Percentiles rank a stretch among this genome's conserved stretches.
These are phyloP conservation scores for Wickerhamomyces ciferrii DNA, from an alignment of 805 yeast genomes.

Conservation along the genomic window DNA sequence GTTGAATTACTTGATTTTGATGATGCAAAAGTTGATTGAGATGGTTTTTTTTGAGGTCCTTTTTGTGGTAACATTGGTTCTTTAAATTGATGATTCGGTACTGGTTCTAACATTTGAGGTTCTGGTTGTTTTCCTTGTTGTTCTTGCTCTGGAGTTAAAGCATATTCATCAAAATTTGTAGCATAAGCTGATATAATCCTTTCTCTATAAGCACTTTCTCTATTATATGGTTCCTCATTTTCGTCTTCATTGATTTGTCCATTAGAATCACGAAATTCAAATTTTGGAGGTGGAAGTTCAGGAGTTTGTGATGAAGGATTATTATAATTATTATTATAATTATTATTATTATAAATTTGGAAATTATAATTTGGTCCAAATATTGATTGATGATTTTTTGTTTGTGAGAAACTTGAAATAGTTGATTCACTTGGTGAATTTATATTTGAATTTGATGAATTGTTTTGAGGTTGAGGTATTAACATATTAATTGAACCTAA, in stretches of 20 bases:
- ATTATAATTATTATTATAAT: background rate
- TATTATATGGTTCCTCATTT: background rate
- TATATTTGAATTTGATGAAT: background rate
- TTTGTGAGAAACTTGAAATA: background rate
- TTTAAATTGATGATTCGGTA: background rate
- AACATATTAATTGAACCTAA: background rate
- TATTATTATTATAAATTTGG: background rate
- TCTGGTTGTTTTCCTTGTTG: background rate
- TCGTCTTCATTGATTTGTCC: background rate
- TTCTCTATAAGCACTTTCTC: background rate
- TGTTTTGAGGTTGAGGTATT: background rate
- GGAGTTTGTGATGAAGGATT: background rate
- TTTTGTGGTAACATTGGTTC: background rate
- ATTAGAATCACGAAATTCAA: background rate
- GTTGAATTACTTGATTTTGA: conserved; percentile 8
- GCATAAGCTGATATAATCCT: background rate
- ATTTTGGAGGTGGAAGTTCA: background rate
- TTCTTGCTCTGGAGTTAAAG: background rate
- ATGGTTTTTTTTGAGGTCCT: background rate
- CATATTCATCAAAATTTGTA: background rate
- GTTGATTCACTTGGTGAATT: background rate
- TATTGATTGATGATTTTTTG: background rate
- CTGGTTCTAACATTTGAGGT: background rate
- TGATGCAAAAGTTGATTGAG: conserved; percentile 3
- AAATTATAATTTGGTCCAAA: background rate